A percentile compares a stretch with the other conserved stretches of the same genome.
These are phyloP conservation scores for Camellia sinensis DNA, from an alignment of 148 eudicot species.

Conservation along the genomic window DNA sequence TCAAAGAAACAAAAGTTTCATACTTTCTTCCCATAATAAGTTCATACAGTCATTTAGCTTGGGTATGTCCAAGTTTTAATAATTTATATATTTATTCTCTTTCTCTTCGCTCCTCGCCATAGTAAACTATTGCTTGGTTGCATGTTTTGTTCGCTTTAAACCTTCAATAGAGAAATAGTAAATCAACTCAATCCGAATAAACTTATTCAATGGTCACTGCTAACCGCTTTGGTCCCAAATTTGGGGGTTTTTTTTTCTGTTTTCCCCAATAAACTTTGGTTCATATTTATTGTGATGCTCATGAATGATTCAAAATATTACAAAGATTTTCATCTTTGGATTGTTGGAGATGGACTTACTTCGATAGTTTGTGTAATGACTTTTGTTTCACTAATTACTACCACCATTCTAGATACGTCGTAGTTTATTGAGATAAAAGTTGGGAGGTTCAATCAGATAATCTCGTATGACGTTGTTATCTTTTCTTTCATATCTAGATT, in stretches of 20 bases:
- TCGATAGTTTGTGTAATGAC: too few relatives aligned
- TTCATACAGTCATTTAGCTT: too few relatives aligned
- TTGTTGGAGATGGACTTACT: not conserved
- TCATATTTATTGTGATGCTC: not conserved
- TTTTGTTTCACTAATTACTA: too few relatives aligned
- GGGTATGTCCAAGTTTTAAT: too few relatives aligned
- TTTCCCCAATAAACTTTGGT: too few relatives aligned
- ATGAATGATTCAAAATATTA: not conserved
- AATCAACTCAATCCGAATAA: too few relatives aligned
- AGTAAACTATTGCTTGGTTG: constrained; percentile 9
- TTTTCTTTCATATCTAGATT: not conserved
- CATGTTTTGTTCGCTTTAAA: not conserved
- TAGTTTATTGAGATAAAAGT: not conserved
- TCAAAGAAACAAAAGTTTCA: not conserved
- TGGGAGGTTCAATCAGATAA: not conserved
- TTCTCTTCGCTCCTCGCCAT: not conserved
- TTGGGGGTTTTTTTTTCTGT: too few relatives aligned
- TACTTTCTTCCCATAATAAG: not conserved
- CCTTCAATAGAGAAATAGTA: too few relatives aligned
- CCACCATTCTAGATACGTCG: too few relatives aligned
- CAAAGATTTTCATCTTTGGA: not conserved
- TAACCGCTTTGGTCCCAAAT: too few relatives aligned
- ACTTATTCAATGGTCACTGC: too few relatives aligned
- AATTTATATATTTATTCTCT: too few relatives aligned
- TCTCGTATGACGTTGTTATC: not conserved